A percentile compares a stretch with the other conserved stretches of the same genome.
Evolutionary conservation across 2,329 filamentous ascomycete species (phyloP).

Genomic region (Alternaria sp.): DNA sequence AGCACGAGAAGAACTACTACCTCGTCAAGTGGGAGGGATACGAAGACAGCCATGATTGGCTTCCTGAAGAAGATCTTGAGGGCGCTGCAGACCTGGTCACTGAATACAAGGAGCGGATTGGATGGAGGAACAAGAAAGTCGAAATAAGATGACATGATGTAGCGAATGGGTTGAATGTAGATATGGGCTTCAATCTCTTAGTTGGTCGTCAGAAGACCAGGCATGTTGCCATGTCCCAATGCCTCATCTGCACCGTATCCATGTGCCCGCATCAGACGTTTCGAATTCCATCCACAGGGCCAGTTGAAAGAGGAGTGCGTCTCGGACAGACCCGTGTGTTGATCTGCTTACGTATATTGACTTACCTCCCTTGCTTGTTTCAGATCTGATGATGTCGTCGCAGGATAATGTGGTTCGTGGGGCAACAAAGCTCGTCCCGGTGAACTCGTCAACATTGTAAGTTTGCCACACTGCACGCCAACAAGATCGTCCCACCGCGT

Average conservation of each 20-base stretch:
- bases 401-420: neutral
- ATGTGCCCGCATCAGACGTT: neutral
- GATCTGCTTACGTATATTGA: neutral
- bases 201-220: neutral
- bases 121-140: conserved; percentile 12
- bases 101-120: conserved; percentile 28
- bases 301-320: neutral
- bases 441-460: neutral
- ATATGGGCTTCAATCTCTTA: neutral
- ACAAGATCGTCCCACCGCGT: neutral
- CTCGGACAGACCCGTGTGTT: neutral
- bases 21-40: conserved; percentile 46
- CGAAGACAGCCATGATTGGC: conserved; percentile 40
- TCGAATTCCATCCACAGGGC: neutral
- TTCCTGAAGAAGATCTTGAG: conserved; percentile 33
- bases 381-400: neutral
- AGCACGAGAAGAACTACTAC: conserved; percentile 31
- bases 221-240: neutral
- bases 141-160: neutral
- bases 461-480: neutral
- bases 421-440: neutral
- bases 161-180: neutral
- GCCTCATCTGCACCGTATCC: neutral
- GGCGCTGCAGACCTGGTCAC: conserved; percentile 35
- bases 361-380: neutral